These are phyloP conservation scores for Aspergillus carlsbadensis DNA, from an alignment of 495 filamentous ascomycete species.

Conservation along the genomic window DNA sequence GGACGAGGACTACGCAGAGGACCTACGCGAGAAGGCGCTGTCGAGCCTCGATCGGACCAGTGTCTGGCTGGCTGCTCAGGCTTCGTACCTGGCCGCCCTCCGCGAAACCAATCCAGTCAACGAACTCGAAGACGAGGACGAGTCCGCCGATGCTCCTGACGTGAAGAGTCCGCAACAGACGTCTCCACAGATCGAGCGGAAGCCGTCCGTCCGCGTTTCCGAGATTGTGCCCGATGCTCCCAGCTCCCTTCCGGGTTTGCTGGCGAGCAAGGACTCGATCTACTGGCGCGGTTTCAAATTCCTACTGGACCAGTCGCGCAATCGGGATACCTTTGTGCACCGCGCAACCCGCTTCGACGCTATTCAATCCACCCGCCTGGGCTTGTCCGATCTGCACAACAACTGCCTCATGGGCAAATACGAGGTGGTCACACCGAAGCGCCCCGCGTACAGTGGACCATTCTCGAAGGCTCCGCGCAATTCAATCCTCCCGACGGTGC, in stretches of 20 bases:
- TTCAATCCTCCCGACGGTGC: constrained; percentile 37
- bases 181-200: constrained; percentile 41
- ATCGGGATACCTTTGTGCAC: constrained; percentile 77
- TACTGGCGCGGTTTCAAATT: constrained; percentile 89
- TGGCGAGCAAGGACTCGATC: constrained; percentile 66
- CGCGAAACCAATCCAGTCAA: constrained; percentile 58
- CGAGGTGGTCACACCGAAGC: constrained; percentile 51
- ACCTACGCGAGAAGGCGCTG: constrained; percentile 62
- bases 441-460: constrained; percentile 49
- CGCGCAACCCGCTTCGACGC: constrained; percentile 85
- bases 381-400: constrained; percentile 59
- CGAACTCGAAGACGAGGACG: background rate
- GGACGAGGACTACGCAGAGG: constrained; percentile 65
- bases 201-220: constrained; percentile 78
- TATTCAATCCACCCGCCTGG: constrained; percentile 75
- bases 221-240: constrained; percentile 46
- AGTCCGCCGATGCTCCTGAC: constrained; percentile 32
- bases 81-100: constrained; percentile 72
- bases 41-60: constrained; percentile 75
- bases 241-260: constrained; percentile 32
- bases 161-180: constrained; percentile 18
- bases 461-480: constrained; percentile 55
- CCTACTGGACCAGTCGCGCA: constrained; percentile 54
- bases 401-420: constrained; percentile 78
- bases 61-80: constrained; percentile 78